Percentiles rank a stretch among this genome's conserved stretches.
Conservation (phyloP, 768 basidiomycete genomes). For the Mycena kentingensis region DNA sequence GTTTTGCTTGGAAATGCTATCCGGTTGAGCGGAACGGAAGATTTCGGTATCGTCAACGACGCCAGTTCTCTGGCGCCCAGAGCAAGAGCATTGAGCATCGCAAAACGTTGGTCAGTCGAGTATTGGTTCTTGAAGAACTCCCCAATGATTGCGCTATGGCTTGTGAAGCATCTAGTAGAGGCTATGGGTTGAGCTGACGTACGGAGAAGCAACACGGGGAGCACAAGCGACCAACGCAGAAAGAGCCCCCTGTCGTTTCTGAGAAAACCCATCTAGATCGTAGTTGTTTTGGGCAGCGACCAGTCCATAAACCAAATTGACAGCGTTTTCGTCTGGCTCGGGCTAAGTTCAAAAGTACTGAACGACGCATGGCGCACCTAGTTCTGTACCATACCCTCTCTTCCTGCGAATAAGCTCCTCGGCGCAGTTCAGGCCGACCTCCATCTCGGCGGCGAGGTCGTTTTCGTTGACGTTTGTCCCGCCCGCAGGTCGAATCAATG, state of each 20-base stretch:
- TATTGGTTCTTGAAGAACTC: slow-evolving; percentile 96
- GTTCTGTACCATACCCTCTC: slow-evolving; percentile 80
- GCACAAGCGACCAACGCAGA: slow-evolving; percentile 80
- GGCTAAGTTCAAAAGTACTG: not conserved
- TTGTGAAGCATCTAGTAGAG: not conserved
- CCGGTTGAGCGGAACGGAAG: slow-evolving; percentile 31
- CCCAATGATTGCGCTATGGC: slow-evolving; percentile 66
- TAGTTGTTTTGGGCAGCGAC: slow-evolving; percentile 81
- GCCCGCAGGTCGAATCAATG: slow-evolving; percentile 68
- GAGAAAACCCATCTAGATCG: slow-evolving; percentile 77
- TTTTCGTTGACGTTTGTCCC: slow-evolving; percentile 53
- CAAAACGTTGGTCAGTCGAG: slow-evolving; percentile 81
- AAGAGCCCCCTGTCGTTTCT: slow-evolving; percentile 72
- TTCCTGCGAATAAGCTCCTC: slow-evolving; percentile 87
- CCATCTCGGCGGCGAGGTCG: slow-evolving; percentile 69
- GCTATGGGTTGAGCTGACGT: slow-evolving; percentile 35
- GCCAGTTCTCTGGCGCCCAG: slow-evolving; percentile 84
- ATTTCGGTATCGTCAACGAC: slow-evolving; percentile 43
- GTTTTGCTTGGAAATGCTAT: slow-evolving; percentile 80
- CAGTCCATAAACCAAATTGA: slow-evolving; percentile 74
- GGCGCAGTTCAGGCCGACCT: slow-evolving; percentile 77
- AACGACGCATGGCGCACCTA: slow-evolving; percentile 56
- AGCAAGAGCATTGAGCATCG: slow-evolving; percentile 84
- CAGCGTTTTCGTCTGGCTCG: slow-evolving; percentile 81
- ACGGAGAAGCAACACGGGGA: slow-evolving; percentile 82